A percentile compares a stretch with the other conserved stretches of the same genome.
Conservation (phyloP, 192 early-diverging fungal species). For the Coemansia sp. region DNA sequence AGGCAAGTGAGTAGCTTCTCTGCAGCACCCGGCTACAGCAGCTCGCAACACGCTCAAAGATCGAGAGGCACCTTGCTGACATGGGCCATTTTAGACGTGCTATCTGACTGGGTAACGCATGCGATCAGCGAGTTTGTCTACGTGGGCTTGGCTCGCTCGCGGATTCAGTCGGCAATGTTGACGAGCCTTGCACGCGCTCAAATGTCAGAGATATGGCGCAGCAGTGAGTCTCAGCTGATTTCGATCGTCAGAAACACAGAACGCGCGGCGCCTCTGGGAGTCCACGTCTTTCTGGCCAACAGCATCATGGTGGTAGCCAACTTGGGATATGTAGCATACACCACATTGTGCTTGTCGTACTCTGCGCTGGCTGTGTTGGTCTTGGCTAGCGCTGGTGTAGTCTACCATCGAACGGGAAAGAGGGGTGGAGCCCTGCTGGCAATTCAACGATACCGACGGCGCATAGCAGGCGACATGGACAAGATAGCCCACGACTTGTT, state of each 20-base stretch:
- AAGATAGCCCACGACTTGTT: constrained; percentile 3
- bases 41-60: neutral
- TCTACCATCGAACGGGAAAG: neutral
- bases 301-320: neutral
- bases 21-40: neutral
- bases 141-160: constrained; percentile 12
- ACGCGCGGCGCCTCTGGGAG: constrained; percentile 11
- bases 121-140: constrained; percentile 16
- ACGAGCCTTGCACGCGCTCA: constrained; percentile 11
- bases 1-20: constrained; percentile 1
- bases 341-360: constrained; percentile 12
- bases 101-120: constrained; percentile 14
- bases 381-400: neutral
- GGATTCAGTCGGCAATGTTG: constrained; percentile 17
- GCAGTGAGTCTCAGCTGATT: neutral
- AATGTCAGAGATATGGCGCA: constrained; percentile 24
- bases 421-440: neutral
- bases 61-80: neutral
- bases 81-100: neutral
- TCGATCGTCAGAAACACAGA: constrained; percentile 14
- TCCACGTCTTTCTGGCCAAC: constrained; percentile 14
- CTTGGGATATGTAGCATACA: constrained; percentile 13
- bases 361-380: constrained; percentile 8
- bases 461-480: neutral
- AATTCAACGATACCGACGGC: constrained; percentile 3